Evolutionary conservation across 2,329 filamentous ascomycete species (phyloP), one percentile per base, ranked within the genome.

Genomic region (Penicillium occitanis): DNA sequence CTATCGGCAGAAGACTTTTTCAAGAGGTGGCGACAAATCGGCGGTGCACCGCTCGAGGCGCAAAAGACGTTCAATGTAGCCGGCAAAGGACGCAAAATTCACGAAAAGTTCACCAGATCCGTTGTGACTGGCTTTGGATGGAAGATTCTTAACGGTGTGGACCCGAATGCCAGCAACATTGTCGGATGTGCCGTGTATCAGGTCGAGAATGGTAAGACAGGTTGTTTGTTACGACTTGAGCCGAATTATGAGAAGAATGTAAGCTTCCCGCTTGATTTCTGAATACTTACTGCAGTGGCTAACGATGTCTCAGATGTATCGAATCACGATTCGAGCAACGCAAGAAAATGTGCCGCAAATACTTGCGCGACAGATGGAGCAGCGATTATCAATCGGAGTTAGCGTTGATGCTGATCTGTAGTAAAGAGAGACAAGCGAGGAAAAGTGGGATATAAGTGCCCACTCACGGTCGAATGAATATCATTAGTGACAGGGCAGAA

Each of bases 21-120:
- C 86, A 97, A 96, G 84, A 86, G 96, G 61, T 99, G 95, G 95
- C 96, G 97, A 84, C 95, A 99, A 80, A 98, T 99, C 72, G 95
- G 95, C 13, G 92, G 91, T 5, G 87, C 88, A 1, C 90, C 93
- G 0, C 87, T 96, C 35, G 96, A 99, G 78, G 89, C 91, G 0
- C 95, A 99, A 77, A 86, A 86, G 58, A 92, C 98, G 37, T 96
- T 99, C 77, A 88, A 89, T 0, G 76, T 94, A 11, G 79, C 82
- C 1, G 84, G 84, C 33, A 84, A 85, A 64, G 84, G 83, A 17
- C 83, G 86, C 66, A 88, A 90, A 69, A 86, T 96, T 68, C 90
- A 85, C 67, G 87, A 91, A 66, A 80, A 82, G 2, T 93, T 91
- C 71, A 90, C 96, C 53, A 83, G 88, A 60, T 87, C 85, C 70